Percentiles rank a stretch among this genome's conserved stretches.
Conservation (phyloP, 768 basidiomycete genomes). For the Serendipita sp. region DNA sequence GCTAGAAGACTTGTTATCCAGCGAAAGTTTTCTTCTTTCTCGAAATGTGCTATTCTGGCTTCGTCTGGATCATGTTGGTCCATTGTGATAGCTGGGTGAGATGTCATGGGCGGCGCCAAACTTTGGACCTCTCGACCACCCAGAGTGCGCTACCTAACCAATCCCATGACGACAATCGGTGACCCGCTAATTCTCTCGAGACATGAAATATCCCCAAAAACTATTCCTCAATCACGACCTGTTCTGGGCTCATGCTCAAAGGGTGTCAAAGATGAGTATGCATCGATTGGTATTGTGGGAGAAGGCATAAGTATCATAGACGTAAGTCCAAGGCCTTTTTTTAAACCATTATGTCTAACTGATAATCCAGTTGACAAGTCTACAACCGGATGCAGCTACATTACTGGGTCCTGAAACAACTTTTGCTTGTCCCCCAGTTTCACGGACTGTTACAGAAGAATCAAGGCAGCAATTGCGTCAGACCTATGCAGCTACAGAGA, state of each 20-base stretch:
- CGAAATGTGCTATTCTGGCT: constrained; percentile 13
- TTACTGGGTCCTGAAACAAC: background rate
- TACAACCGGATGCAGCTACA: constrained; percentile 1
- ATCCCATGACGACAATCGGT: background rate
- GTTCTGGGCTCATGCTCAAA: background rate
- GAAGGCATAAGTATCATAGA: constrained; percentile 3
- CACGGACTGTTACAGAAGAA: background rate
- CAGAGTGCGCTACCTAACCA: background rate
- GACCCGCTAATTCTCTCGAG: background rate
- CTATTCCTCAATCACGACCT: too few species aligned
- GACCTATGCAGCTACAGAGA: background rate
- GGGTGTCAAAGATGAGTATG: background rate
- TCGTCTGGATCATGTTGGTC: background rate
- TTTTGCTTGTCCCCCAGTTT: background rate
- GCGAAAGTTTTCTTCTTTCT: constrained; percentile 40
- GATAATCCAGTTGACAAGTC: background rate
- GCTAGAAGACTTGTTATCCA: constrained; percentile 35
- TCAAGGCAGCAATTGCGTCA: background rate
- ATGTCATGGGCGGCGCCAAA: too few species aligned
- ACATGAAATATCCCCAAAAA: constrained; percentile 1
- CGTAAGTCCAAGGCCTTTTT: background rate
- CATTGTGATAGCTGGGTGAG: background rate
- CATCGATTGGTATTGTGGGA: background rate
- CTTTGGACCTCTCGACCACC: background rate
- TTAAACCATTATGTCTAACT: background rate